phyloP scores from a whole-genome alignment of 306 rosid genomes.

The Argentina anserina region DNA sequence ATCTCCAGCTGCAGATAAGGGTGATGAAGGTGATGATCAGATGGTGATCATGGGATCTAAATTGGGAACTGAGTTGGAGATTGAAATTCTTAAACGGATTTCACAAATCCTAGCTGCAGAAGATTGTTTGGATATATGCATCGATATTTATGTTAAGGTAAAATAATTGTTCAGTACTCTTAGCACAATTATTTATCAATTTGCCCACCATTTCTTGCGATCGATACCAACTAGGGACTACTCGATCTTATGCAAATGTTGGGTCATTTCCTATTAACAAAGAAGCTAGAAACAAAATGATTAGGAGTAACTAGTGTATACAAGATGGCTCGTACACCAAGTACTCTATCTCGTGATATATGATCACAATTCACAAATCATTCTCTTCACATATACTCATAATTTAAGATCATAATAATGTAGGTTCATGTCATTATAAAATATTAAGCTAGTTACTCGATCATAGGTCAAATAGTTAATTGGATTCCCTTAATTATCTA shows the following conservation, averaged over 20 bases:
- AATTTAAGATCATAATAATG: neutral
- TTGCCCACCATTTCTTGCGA: neutral
- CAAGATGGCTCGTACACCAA: too few relatives aligned
- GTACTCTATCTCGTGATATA: too few relatives aligned
- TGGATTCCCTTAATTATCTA: neutral
- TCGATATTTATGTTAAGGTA: constrained; percentile 81
- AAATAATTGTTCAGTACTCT: neutral
- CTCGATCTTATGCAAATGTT: neutral
- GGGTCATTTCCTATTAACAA: neutral
- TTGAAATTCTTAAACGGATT: constrained; percentile 53
- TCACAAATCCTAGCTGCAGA: constrained; percentile 56
- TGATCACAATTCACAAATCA: too few relatives aligned
- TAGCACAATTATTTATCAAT: neutral
- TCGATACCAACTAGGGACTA: too few relatives aligned
- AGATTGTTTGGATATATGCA: constrained; percentile 88
- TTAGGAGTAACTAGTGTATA: neutral
- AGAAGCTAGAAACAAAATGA: neutral
- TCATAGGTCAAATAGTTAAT: neutral
- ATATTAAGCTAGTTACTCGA: neutral
- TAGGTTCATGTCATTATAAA: neutral
- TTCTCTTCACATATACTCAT: too few relatives aligned
- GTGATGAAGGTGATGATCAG: constrained; percentile 6
- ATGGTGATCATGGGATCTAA: constrained; percentile 21
- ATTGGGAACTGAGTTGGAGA: constrained; percentile 54
- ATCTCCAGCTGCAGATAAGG: constrained; percentile 9